Evolutionary conservation across 352 stramenopile species (phyloP).

Genomic region (Labyrinthula sp.): DNA sequence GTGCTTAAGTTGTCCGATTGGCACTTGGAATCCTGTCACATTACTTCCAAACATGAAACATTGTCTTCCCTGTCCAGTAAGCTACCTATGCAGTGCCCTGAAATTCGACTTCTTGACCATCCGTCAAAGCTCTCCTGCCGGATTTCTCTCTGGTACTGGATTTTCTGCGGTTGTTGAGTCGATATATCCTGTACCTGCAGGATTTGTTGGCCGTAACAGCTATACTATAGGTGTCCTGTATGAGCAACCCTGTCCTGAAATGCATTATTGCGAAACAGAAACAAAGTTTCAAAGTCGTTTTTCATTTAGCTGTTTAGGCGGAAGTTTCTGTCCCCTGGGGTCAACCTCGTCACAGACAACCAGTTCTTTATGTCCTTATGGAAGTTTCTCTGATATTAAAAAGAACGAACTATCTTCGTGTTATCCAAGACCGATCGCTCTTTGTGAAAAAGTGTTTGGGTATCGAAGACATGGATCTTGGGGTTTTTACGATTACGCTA

Average conservation of each 20-base stretch:
- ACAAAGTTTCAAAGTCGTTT: conserved; percentile 49
- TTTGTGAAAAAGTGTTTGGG: conserved; percentile 69
- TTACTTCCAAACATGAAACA: conserved; percentile 74
- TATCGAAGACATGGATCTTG: conserved; percentile 22
- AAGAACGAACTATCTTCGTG: conserved; percentile 60
- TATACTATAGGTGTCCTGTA: too few species aligned
- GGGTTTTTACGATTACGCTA: conserved; percentile 38
- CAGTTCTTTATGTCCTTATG: conserved; percentile 63
- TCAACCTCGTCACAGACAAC: conserved; percentile 54
- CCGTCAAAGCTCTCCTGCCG: conserved; percentile 63
- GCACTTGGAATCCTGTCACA: conserved; percentile 70
- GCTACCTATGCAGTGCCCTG: conserved; percentile 65
- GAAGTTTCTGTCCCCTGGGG: conserved; percentile 68
- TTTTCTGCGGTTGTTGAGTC: conserved; percentile 71
- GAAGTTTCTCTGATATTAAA: conserved; percentile 60
- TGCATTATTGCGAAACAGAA: conserved; percentile 65
- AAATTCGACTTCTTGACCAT: conserved; percentile 56
- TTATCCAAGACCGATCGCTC: conserved; percentile 52
- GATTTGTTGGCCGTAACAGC: conserved; percentile 58
- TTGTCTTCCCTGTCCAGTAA: conserved; percentile 77
- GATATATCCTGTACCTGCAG: conserved; percentile 64
- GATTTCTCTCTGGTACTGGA: conserved; percentile 70
- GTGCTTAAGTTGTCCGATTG: conserved; percentile 71
- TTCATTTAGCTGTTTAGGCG: conserved; percentile 69
- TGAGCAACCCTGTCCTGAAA: conserved; percentile 53